Conservation (phyloP, 805 yeast genomes). For the Kodamaea sagamina region DNA sequence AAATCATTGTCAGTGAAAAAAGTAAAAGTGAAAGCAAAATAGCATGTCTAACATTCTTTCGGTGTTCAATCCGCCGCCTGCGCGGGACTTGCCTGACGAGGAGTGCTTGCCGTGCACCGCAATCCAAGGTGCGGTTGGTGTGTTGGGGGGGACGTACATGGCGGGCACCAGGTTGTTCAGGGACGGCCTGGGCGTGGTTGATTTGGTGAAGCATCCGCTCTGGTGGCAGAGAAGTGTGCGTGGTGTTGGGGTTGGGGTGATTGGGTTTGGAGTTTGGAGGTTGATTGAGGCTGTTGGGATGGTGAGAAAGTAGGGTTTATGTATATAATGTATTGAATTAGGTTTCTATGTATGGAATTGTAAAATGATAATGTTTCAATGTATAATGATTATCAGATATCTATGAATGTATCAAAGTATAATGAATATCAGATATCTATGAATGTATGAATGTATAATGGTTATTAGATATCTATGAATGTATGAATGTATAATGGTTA, state of each 20-base stretch:
- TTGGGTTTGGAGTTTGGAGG: conserved; percentile 60
- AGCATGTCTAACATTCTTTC: conserved; percentile 50
- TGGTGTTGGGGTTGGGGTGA: conserved; percentile 53
- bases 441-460: too few species aligned
- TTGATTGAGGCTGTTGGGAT: conserved; percentile 54
- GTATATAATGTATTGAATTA: background rate
- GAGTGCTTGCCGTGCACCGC: conserved; percentile 70
- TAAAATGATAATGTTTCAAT: background rate
- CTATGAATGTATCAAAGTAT: too few species aligned
- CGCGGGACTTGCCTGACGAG: conserved; percentile 42
- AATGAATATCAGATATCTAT: too few species aligned
- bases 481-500: too few species aligned
- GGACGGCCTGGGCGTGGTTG: conserved; percentile 42
- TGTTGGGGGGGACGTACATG: conserved; percentile 65
- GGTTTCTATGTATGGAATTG: too few species aligned
- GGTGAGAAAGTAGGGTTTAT: conserved; percentile 9
- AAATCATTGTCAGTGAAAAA: background rate
- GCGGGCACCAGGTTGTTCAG: conserved; percentile 56
- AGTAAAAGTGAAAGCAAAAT: background rate
- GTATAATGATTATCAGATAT: too few species aligned
- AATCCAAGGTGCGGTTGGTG: conserved; percentile 58
- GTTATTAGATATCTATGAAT: too few species aligned
- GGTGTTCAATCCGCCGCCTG: conserved; percentile 53
- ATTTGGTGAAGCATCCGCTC: conserved; percentile 41
- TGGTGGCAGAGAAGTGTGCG: conserved; percentile 66